Base-by-base conservation (phyloP, 2,329 filamentous ascomycete genomes). In the Ustulina deusta region DNA sequence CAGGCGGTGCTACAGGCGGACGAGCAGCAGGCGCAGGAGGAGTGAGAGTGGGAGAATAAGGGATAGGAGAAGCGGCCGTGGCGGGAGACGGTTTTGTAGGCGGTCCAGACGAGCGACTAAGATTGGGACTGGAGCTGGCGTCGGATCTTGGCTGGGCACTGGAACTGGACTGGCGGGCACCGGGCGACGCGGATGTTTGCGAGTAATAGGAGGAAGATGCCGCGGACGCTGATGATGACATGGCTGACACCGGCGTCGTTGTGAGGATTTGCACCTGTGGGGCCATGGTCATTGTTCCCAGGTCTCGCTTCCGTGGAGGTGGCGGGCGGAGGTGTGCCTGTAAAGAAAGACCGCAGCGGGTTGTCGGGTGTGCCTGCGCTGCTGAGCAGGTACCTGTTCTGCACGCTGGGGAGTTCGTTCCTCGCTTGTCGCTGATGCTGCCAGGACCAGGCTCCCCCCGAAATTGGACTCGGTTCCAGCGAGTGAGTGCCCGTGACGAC, bases 161-260 rank as follows among this genome's bases (percentile, higher is more conserved):
- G 20, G 56, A 59, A 56, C 32, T 55, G 32, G 63, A 51, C 34
- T 32, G 40, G 57, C 54, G 42, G 34, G 42, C 25, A 52, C 38
- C 42, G 20, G 57, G 40, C 48, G 65, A 57, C 13, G 34, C 32
- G 36, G 52, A 34, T 49, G 49, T 17, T 38, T 57, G 65, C 9
- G 52, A 44, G 20, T 42, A 38, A 34, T 34, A 44, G 38, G 15
- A 61, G 59, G 66, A 57, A 15, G 49, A 34, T 40, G 29, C 42
- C 13, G 55, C 15, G 20, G 61, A 40, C 29, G 55, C 4, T 20
- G 63, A 60, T 67, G 68, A 70, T 70, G 71, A 68, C 71, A 70
- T 70, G 44, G 71, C 56, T 61, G 57, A 22, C 51, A 29, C 51
- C 42, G 68, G 56, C 56, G 32, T n/a, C 36, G 57, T 42, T 13